Evolutionary conservation across 2,329 filamentous ascomycete species (phyloP), one percentile per base, ranked within the genome.

Genomic region (Apiospora marii): DNA sequence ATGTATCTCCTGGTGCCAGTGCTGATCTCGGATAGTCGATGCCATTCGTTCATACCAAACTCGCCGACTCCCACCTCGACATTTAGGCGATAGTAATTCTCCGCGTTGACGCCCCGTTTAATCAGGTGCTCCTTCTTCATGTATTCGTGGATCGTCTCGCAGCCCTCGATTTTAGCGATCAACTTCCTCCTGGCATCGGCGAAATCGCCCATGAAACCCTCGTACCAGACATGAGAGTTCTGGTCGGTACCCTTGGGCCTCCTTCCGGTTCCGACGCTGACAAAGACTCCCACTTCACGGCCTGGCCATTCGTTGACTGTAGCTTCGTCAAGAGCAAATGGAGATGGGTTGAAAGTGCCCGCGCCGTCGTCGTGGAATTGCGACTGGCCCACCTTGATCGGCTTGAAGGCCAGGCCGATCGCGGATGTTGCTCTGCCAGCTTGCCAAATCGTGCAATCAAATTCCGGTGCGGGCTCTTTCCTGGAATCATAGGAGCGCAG

Each of bases 1-100:
- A 99, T 89, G 80, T 98, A 99, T 75, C 92, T 90, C 76, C 94
- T 90, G 0, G 96, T 99, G 80, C 92, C 92, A 19, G 94, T 98
- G 84, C 94, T 98, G 83, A 99, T 98, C 70, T 98, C 96, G 37
- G 94, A 92, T n/a, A 98, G 85, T 4, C 95, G 91, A 78, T 94
- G 90, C 96, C 96, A 99, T 81, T 98, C 96, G 80, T 98, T 99
- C 95, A 99, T 98, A 70, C 94, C 96, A 81, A 98, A 98, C 80
- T 98, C 96, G 70, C 96, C 95, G 3, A 98, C 95, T 0, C 96
- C 96, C 22, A 98, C 92, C 80, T 98, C 95, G 53, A 98, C 96
- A 76, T 99, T 99, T n/a, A 98, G 86, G 10, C 96, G 93, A 81
- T 95, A 97, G 84, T 99, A 99, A 81, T 97, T 94, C 73, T 98